A percentile compares a stretch with the other conserved stretches of the same genome.
These are phyloP conservation scores for Globisporangium spiculum DNA, from an alignment of 352 stramenopile genomes.

Conservation along the genomic window DNA sequence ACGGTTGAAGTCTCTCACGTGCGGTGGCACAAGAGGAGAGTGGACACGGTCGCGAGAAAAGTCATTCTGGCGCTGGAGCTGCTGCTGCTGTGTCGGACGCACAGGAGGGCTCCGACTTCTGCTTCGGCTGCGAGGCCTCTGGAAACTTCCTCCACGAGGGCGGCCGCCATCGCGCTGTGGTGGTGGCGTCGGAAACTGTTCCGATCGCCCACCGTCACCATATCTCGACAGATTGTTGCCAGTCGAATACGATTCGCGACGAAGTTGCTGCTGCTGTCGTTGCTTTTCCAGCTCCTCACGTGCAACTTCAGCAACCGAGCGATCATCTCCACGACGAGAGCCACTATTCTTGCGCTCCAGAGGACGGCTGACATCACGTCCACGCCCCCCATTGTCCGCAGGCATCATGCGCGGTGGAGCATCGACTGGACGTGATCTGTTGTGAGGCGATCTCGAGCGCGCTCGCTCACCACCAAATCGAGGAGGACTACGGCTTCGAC, in stretches of 20 bases:
- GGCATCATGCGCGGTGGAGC: neutral
- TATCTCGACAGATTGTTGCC: slow-evolving; percentile 27
- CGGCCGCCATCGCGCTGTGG: slow-evolving; percentile 7
- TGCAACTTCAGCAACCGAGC: slow-evolving; percentile 51
- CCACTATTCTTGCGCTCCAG: slow-evolving; percentile 23
- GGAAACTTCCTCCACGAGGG: slow-evolving; percentile 6
- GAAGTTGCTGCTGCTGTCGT: slow-evolving; percentile 33
- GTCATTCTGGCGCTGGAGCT: slow-evolving; percentile 4
- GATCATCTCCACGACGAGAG: slow-evolving; percentile 31
- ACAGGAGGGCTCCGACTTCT: slow-evolving; percentile 10
- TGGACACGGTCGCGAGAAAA: slow-evolving; percentile 1
- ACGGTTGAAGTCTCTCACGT: slow-evolving; percentile 6
- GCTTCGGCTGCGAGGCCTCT: slow-evolving; percentile 15
- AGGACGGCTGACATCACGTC: slow-evolving; percentile 22
- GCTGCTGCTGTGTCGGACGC: slow-evolving; percentile 3
- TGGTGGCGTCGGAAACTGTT: slow-evolving; percentile 3
- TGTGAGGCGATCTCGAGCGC: slow-evolving; percentile 10
- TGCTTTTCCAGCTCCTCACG: slow-evolving; percentile 47
- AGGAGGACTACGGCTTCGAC: slow-evolving; percentile 15
- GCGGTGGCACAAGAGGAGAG: slow-evolving; percentile 10
- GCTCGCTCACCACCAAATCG: slow-evolving; percentile 4
- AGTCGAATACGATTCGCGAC: slow-evolving; percentile 27
- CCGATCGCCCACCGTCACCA: slow-evolving; percentile 25
- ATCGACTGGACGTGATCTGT: neutral
- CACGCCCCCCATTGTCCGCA: slow-evolving; percentile 21